Base-by-base conservation (phyloP, 2,329 filamentous ascomycete species). In the Paecilomyces sp. region DNA sequence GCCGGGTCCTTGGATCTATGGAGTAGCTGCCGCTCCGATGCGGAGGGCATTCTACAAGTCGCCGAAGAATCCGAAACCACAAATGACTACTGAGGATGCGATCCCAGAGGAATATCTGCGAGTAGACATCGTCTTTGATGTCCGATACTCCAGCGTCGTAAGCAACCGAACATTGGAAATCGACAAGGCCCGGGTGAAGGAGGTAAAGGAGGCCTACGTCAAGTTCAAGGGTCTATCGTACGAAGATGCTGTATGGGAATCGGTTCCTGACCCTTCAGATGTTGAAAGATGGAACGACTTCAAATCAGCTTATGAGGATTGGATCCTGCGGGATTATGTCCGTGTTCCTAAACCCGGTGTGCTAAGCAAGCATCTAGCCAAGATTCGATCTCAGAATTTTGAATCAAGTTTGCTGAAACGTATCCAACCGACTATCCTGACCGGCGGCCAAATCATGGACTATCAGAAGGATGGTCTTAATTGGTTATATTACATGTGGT, bases 221-320 rank as follows among this genome's bases (percentile, higher is more conserved):
- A 99, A 99, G 72, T 97, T 92, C 74, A 91, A 95, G 73, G 94
- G 94, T 12, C 83, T 99, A 7, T 83, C 87, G 4, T 97, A 99
- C 69, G 91, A 96, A 63, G 92, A 97, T 61, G 85, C 86, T 0
- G 92, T 96, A 0, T 97, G 93, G 93, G 92, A 96, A 66, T 81
- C 83, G 1, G 91, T 92, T 0, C 93, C 93, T 0, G 75, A 80
- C 2, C 77, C 79, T 2, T 80, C 84, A 31, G 84, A 90, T 60
- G 64, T 63, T 12, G 84, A 83, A 28, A 81, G 88, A 47, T 97
- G 92, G 85, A 80, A 82, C 3, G 89, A 94, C 59, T 99, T 96
- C 69, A 81, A 87, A 58, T 81, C 83, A 15, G 93, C 94, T 0
- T 99, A 96, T 70, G 84, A 88, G 62, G 92, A 97, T 69, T 97